Evolutionary conservation across 768 basidiomycete genomes (phyloP).

Genomic region (Leccinum broughii): DNA sequence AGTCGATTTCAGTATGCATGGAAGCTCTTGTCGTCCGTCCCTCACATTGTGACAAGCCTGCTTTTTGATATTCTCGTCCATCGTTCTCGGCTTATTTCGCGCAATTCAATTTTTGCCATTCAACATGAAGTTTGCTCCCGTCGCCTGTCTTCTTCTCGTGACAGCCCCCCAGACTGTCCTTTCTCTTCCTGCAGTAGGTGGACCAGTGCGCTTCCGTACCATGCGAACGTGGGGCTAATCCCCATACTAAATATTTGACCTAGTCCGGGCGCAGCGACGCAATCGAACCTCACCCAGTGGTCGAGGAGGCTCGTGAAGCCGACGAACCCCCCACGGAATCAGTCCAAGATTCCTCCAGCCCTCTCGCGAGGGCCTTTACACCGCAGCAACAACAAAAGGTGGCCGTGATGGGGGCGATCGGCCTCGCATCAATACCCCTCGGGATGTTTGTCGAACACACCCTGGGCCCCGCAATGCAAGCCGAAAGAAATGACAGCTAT

Average conservation of each 20-base stretch:
- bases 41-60: not conserved
- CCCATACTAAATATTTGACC: not conserved
- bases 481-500: not conserved
- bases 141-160: not conserved
- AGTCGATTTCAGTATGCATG: not conserved
- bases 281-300: not conserved
- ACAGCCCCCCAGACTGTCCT: not conserved
- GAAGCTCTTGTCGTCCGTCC: not conserved
- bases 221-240: not conserved
- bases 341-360: not conserved
- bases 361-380: not conserved
- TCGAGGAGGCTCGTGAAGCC: not conserved
- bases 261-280: not conserved
- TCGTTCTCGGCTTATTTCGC: not conserved
- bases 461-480: not conserved
- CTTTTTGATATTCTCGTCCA: not conserved
- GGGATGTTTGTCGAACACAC: not conserved
- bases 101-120: not conserved
- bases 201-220: not conserved
- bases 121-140: not conserved
- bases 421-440: not conserved
- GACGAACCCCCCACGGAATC: not conserved
- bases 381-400: not conserved
- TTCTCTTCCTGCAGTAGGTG: not conserved
- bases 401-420: not conserved